These are phyloP conservation scores for Ophiocordyceps sinensis DNA, from an alignment of 2,329 filamentous ascomycete genomes.

Conservation along the genomic window DNA sequence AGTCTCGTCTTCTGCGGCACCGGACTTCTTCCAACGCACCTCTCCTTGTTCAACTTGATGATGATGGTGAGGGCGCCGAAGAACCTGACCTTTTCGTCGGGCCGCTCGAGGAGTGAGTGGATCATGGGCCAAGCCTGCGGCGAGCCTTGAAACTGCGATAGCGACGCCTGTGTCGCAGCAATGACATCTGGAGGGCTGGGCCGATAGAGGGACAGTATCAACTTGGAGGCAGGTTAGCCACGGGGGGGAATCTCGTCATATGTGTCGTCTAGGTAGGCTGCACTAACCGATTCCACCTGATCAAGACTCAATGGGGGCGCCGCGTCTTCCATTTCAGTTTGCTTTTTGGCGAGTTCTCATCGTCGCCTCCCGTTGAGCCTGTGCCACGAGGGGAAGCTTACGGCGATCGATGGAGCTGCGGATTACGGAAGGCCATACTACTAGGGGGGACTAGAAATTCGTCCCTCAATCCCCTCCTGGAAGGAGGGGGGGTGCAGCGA, in stretches of 20 bases:
- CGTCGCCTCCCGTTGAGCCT: background rate
- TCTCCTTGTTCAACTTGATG: conserved; percentile 88
- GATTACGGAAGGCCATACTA: too few species aligned
- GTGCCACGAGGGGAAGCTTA: background rate
- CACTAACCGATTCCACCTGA: conserved; percentile 11
- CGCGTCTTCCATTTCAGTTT: conserved; percentile 6
- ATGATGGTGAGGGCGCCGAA: conserved; percentile 88
- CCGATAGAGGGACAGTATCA: conserved; percentile 39
- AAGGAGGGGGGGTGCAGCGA: too few species aligned
- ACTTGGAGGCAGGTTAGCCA: conserved; percentile 10
- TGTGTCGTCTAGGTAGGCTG: background rate
- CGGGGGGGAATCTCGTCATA: background rate
- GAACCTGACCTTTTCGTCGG: conserved; percentile 68
- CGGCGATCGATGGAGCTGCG: too few species aligned
- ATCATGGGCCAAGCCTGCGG: conserved; percentile 76
- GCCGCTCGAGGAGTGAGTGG: conserved; percentile 54
- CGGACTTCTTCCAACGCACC: conserved; percentile 26
- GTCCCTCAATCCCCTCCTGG: too few species aligned
- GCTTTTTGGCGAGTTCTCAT: conserved; percentile 1
- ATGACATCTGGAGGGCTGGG: conserved; percentile 34
- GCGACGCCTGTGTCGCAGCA: conserved; percentile 48
- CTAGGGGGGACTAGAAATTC: too few species aligned
- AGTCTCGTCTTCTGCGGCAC: background rate
- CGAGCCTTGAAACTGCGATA: conserved; percentile 68
- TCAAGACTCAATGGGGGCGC: conserved; percentile 7